A percentile compares a stretch with the other conserved stretches of the same genome.
These are phyloP conservation scores for Nadsonia starkeyi-henricii DNA, from an alignment of 1,139 yeast genomes.

Conservation along the genomic window DNA sequence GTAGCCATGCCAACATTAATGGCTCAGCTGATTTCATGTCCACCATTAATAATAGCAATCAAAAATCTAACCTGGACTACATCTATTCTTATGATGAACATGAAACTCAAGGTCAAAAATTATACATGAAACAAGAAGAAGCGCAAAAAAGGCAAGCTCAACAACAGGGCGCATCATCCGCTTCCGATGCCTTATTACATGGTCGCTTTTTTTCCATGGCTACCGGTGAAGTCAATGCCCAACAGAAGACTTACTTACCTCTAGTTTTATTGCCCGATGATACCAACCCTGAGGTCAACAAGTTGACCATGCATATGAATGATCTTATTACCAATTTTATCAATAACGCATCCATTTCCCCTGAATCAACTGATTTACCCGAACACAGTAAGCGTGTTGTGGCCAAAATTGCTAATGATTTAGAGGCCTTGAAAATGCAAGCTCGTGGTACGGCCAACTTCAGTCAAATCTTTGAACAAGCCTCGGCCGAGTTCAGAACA, in stretches of 20 bases:
- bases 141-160: constrained; percentile 1
- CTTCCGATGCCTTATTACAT: constrained; percentile 1
- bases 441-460: constrained; percentile 2
- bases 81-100: constrained; percentile 2
- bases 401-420: constrained; percentile 2
- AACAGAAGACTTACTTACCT: constrained; percentile 6
- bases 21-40: background rate
- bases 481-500: constrained; percentile 1
- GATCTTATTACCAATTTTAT: constrained; percentile 5
- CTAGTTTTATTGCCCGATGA: constrained; percentile 5
- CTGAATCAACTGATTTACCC: constrained; percentile 5
- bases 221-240: constrained; percentile 3
- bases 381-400: constrained; percentile 3
- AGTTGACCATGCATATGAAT: constrained; percentile 6
- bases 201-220: constrained; percentile 6
- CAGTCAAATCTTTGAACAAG: constrained; percentile 3
- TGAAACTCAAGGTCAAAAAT: constrained; percentile 3
- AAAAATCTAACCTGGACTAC: constrained; percentile 2
- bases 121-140: constrained; percentile 3
- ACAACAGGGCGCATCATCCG: constrained; percentile 1
- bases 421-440: constrained; percentile 1
- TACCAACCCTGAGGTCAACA: constrained; percentile 5
- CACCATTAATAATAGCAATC: background rate
- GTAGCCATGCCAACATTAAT: background rate
- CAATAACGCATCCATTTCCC: constrained; percentile 4